Evolutionary conservation across 1,139 yeast species (phyloP), one percentile per base, ranked within the genome.

Genomic region (Candida dubliniensis): DNA sequence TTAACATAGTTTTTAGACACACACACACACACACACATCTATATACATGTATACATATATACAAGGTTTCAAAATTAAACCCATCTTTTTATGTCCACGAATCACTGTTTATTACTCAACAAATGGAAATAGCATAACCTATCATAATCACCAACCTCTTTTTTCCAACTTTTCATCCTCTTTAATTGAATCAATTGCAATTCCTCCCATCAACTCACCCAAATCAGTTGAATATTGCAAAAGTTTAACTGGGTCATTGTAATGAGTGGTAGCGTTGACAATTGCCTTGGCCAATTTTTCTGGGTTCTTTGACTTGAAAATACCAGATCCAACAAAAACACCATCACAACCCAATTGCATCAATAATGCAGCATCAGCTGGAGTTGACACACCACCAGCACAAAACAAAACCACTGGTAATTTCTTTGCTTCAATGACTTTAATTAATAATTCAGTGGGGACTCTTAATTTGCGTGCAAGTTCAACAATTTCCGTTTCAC

Each of bases 291-390:
- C 96, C 57, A 87, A 75, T 62, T 79, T 77, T 58, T 77, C 88
- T 2, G 95, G 95, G 66, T 87, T 79, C 50, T 77, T 74, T 38
- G 88, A 81, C 63, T 83, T 82, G 78, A 87, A 87, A 53, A 87
- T 87, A 38, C 96, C 96, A 8, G 90, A 83, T n/a, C 96, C 96
- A 34, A 87, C 96, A 60, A 87, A 87, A 33, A 87, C 90, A 52
- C 96, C 96, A 60, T 87, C 95, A 63, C 90, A 85, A n/a, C 96
- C 96, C 57, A 87, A 73, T 66, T 87, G 91, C 95, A 87, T 87
- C 66, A 89, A 83, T 53, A 87, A 70, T 9, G 95, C 95, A 36
- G 95, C 95, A 64, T 87, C 96, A 2, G 93, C 84, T 26, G 96
- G 96, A 9, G 95, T 85, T 9, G 95, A 95, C 43, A 87, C 85